Percentiles rank a stretch among this genome's conserved stretches.
These are phyloP conservation scores for Oenanthe sinensis DNA, from an alignment of 129 eudicot species.

Conservation along the genomic window DNA sequence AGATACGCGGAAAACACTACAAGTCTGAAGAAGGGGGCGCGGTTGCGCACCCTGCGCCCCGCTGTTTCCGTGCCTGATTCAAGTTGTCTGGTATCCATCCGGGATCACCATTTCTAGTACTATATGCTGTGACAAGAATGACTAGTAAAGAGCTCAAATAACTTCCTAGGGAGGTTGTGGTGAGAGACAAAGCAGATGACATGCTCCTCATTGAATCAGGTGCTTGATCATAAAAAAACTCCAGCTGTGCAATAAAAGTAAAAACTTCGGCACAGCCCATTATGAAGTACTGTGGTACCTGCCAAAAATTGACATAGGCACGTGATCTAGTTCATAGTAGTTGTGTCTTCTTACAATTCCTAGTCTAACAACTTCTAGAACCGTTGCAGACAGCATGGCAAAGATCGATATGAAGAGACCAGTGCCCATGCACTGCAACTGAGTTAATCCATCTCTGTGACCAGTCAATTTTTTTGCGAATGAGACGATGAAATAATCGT, in stretches of 20 bases:
- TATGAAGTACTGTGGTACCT: conserved; percentile 11
- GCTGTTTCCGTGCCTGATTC: too few species aligned
- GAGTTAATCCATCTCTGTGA: neutral
- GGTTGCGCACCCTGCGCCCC: too few species aligned
- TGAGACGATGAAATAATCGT: conserved; percentile 9
- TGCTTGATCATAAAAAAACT: conserved; percentile 17
- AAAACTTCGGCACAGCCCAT: conserved; percentile 17
- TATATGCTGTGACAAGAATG: conserved; percentile 3
- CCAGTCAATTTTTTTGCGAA: conserved; percentile 11
- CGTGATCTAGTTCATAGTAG: conserved; percentile 10
- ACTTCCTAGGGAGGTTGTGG: conserved; percentile 7
- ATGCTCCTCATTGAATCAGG: conserved; percentile 21
- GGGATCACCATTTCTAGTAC: conserved; percentile 6
- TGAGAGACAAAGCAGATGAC: conserved; percentile 6
- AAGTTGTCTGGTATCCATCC: conserved; percentile 23
- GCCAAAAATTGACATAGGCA: conserved; percentile 19
- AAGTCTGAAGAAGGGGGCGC: too few species aligned
- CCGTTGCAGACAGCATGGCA: conserved; percentile 6
- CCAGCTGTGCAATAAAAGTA: conserved; percentile 9
- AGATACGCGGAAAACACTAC: too few species aligned
- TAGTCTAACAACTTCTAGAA: conserved; percentile 4
- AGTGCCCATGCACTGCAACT: conserved; percentile 9
- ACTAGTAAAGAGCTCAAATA: conserved; percentile 15
- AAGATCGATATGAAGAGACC: conserved; percentile 13
- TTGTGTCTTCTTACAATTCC: conserved; percentile 9